Base-by-base conservation (phyloP, 208 protist species). In the Zelonia costaricensis region DNA sequence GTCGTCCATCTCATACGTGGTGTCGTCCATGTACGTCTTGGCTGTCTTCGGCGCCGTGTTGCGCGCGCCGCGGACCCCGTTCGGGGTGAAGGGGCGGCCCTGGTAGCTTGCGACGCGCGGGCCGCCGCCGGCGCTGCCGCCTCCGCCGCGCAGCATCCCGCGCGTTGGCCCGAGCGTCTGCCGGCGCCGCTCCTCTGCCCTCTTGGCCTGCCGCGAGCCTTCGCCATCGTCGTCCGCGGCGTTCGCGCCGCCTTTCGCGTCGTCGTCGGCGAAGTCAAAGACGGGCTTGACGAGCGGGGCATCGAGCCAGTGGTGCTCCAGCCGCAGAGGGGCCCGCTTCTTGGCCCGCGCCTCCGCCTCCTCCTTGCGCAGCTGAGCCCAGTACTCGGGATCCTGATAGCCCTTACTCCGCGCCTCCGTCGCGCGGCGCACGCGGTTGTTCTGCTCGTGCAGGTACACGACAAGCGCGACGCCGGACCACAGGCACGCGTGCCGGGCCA, bases 1-100 rank as follows among this genome's bases (percentile, higher is more conserved):
- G 20, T 72, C 56, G 4, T 39, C 51, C 36, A 36, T 45, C 20
- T 72, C 66, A 15, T 72, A 64, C 9, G 66, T 72, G 51, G 65
- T 43, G 28, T 72, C 66, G 16, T 64, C 63, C 16, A 35, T 54
- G 40, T 51, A 64, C 20, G 61, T 59, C 22, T 60, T 43, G 18
- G 53, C 49, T 25, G 61, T 76, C 15, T 56, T 43, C 28, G 43
- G 54, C 13, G 61, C 27, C 25, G 33, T 22, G 22, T 53, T 62
- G 47, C 62, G 52, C 30, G 38, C 33, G 3, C 71, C 69, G 28
- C 75, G 76, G 6, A 86, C 76, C 16, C 75, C 75, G 28, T 69
- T 76, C 5, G 76, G 48, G 1, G 80, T 86, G 39, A 86, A 86
- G 28, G 76, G 76, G 4, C 80, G 61, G 1, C 80, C 80, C 38